A percentile compares a stretch with the other conserved stretches of the same genome.
Evolutionary conservation across 2,329 filamentous ascomycete genomes (phyloP).

Genomic region (Penicillium olsonii): DNA sequence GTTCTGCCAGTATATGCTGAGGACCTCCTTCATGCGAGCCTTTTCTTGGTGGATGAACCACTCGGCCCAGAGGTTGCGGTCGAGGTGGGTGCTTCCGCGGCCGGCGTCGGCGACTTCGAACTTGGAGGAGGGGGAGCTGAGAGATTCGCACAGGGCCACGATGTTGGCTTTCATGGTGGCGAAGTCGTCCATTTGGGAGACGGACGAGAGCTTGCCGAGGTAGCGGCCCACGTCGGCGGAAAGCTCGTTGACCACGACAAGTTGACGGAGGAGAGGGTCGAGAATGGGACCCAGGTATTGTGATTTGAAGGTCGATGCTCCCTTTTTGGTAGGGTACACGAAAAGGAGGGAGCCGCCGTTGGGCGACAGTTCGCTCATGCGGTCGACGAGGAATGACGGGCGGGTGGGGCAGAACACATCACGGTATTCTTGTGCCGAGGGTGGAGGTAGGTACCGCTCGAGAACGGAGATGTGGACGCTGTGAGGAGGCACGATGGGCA

Average conservation of each 20-base stretch:
- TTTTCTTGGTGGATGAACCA: conserved; percentile 69
- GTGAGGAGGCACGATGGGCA: conserved; percentile 60
- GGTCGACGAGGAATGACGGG: conserved; percentile 61
- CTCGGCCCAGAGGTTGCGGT: conserved; percentile 59
- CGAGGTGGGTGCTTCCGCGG: conserved; percentile 53
- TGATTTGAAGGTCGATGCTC: conserved; percentile 59
- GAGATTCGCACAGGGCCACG: conserved; percentile 39
- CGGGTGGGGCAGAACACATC: conserved; percentile 59
- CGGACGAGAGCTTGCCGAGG: conserved; percentile 57
- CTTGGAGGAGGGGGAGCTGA: conserved; percentile 41
- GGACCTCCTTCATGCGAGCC: conserved; percentile 56
- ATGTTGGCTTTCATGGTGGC: conserved; percentile 50
- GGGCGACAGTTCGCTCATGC: conserved; percentile 60
- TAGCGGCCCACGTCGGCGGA: conserved; percentile 57
- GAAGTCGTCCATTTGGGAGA: conserved; percentile 57
- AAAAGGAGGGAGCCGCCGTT: conserved; percentile 61
- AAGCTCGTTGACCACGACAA: conserved; percentile 60
- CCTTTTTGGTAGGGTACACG: conserved; percentile 62
- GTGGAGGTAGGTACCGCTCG: conserved; percentile 67
- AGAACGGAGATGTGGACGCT: conserved; percentile 63
- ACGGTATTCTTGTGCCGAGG: conserved; percentile 58
- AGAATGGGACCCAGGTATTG: conserved; percentile 63
- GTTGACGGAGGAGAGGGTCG: conserved; percentile 60
- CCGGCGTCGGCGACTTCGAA: conserved; percentile 53
- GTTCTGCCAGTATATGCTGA: conserved; percentile 46